Base-by-base conservation (phyloP, 192 early-diverging fungal species). In the Coemansia guatemalensis region DNA sequence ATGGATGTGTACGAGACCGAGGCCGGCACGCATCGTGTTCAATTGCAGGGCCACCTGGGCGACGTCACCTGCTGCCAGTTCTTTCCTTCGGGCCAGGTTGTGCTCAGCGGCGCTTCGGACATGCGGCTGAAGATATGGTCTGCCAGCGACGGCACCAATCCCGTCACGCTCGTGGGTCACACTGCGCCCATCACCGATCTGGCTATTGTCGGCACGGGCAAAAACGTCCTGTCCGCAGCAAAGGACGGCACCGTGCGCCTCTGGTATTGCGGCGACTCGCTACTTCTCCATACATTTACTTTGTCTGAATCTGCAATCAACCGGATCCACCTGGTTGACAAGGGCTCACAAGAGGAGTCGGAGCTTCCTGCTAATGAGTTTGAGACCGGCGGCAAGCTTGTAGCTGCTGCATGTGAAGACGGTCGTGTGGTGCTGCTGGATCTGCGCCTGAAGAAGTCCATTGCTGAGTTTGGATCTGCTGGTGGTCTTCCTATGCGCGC, bases 71-170 rank as follows among this genome's bases (percentile, higher is more conserved):
- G 83, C 14, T 83, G 85, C 53, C 74, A 71, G 50, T 90, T 92
- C 71, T 92, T 92, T 57, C 91, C 91, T 5, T 89, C 88, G 3
- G 89, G 87, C 21, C 87, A 90, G 25, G 89, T 91, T 1, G 73
- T 88, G 7, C 76, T 92, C 9, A 88, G 85, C 53, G 90, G 87
- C 4, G 85, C 81, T 12, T 78, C 83, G 14, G 90, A 92, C 60
- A 84, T 88, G 68, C 82, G 84, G 35, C 65, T 90, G 7, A 85
- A 85, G 33, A 74, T 92, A 58, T 92, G 90, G 90, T 90, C 90
- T 22, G 89, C 82, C 23, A 60, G 85, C 29, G 89, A 92, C 64
- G 90, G 90, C 51, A 78, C 77, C 27, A 90, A 89, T 58, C 90
- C 90, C 9, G 87, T 88, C 4, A 89, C 88, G 8, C 70, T 92